These are phyloP conservation scores for Boletus subparvulus DNA, from an alignment of 768 basidiomycete species.

Conservation along the genomic window DNA sequence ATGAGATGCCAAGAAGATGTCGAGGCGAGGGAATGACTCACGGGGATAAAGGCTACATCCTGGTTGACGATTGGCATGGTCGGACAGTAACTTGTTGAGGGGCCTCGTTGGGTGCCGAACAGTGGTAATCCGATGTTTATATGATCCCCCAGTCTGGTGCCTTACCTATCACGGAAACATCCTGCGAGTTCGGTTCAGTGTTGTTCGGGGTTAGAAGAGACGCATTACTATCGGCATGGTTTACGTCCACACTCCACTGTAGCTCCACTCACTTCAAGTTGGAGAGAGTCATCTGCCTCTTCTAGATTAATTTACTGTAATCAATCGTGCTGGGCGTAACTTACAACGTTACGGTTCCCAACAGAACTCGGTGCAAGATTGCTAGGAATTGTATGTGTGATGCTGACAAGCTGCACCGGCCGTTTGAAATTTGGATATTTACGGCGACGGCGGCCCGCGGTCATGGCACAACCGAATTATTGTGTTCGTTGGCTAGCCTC, in stretches of 20 bases:
- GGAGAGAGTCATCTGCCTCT: too few relatives aligned
- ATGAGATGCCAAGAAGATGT: background rate
- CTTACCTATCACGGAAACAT: background rate
- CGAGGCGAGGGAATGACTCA: background rate
- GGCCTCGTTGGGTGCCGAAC: background rate
- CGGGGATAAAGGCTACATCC: constrained; percentile 6
- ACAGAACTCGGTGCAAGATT: too few relatives aligned
- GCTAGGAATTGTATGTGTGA: too few relatives aligned
- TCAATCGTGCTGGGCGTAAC: too few relatives aligned
- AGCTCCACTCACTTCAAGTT: too few relatives aligned
- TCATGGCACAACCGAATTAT: too few relatives aligned
- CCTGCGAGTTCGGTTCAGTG: background rate
- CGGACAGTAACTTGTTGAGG: background rate
- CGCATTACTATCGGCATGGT: background rate
- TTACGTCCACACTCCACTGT: background rate
- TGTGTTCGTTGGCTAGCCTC: too few relatives aligned
- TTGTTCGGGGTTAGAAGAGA: background rate
- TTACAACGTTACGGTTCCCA: too few relatives aligned
- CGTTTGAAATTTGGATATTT: too few relatives aligned
- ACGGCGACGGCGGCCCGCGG: too few relatives aligned
- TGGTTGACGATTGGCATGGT: constrained; percentile 8
- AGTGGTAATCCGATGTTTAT: background rate
- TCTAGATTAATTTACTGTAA: too few relatives aligned
- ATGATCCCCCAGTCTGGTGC: background rate
- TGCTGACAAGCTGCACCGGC: too few relatives aligned